Evolutionary conservation across 2,329 filamentous ascomycete genomes (phyloP).

Genomic region (Fusarium chuoi): DNA sequence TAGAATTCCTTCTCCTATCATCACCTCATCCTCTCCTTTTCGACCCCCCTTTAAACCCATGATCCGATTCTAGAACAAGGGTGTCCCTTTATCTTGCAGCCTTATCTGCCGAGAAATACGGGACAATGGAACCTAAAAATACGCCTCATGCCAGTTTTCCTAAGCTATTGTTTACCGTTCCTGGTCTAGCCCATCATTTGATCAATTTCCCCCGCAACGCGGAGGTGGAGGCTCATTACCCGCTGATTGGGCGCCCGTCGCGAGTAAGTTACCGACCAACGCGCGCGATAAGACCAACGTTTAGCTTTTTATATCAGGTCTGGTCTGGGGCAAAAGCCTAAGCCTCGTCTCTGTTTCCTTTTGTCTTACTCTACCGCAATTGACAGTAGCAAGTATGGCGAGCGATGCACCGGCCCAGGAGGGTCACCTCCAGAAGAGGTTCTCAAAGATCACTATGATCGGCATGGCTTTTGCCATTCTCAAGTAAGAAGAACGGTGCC

Average conservation of each 20-base stretch:
- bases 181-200: conserved; percentile 6
- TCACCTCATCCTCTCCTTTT: not conserved
- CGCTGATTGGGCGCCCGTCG: conserved; percentile 12
- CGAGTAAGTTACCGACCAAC: not conserved
- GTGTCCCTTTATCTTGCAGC: not conserved
- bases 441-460: conserved; percentile 40
- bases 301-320: conserved; percentile 1
- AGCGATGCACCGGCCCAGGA: conserved; percentile 4
- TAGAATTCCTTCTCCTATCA: not conserved
- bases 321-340: not conserved
- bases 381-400: conserved; percentile 6
- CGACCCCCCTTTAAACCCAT: not conserved
- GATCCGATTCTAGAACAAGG: conserved; percentile 1
- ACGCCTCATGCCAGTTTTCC: conserved; percentile 19
- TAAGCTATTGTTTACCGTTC: conserved; percentile 19
- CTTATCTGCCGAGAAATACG: not conserved
- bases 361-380: not conserved
- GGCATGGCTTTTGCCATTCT: conserved; percentile 57
- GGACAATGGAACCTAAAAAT: not conserved
- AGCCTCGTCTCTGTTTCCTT: not conserved
- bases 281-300: not conserved
- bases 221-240: conserved; percentile 6
- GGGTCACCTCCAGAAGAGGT: conserved; percentile 38
- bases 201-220: conserved; percentile 21
- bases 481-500: conserved; percentile 44